Base-by-base conservation (phyloP, 495 filamentous ascomycete genomes). In the Aspergillus saccharolyticus region DNA sequence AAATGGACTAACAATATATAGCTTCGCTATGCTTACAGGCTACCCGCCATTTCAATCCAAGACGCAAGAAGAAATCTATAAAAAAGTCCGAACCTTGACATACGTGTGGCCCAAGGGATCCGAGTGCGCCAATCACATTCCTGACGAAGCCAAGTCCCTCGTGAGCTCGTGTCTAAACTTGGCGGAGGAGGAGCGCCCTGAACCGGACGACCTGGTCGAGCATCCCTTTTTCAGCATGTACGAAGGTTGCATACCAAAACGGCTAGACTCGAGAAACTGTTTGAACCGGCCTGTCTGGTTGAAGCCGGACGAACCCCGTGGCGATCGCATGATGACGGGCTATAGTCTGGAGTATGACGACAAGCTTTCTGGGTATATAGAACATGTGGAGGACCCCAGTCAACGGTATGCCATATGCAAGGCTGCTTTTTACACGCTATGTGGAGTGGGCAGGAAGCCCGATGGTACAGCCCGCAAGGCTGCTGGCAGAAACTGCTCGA, bases 1-100 rank as follows among this genome's bases (percentile, higher is more conserved):
- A 7, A 5, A 5, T 12, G 14, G 33, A 4, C 42, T 54, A 44
- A 19, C 6, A n/a, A 17, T n/a, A 14, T 25, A 10, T 17, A 89
- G 86, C 55, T 92, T 90, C 70, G 90, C 90, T 3, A 90, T 96
- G 89, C 81, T 96, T 42, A 88, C 88, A 15, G 90, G 90, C n/a
- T 90, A 87, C 55, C 89, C 90, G 1, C 90, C 90, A 1, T 95
- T 96, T 61, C 90, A 94, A 70, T 90, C 90, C 6, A 86, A 86
- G 39, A 91, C 89, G 0, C 85, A 89, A 44, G 87, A 93, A 62
- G 89, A 91, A 63, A 94, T 96, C 22, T 95, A 96, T 68, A 83
- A 84, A 42, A 85, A 86, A 62, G 87, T 89, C 1, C 79, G 80
- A 65, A 84, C 83, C 56, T 68, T 87, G 48, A 82, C 85, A 42